These are phyloP conservation scores for Nematocida displodere DNA, from an alignment of 371 early-diverging fungal species.

Conservation along the genomic window DNA sequence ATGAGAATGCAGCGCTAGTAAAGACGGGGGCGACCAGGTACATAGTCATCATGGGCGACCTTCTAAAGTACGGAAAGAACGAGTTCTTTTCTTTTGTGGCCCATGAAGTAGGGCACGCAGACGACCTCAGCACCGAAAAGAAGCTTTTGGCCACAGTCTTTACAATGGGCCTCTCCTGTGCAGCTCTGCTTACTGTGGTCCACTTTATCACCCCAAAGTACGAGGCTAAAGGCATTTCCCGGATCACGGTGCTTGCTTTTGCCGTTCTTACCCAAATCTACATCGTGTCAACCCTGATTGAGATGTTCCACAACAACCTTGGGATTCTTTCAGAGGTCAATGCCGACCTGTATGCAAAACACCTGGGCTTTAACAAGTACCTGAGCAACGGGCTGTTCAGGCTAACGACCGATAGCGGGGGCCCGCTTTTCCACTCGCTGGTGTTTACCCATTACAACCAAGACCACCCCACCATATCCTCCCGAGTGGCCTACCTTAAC, in stretches of 20 bases:
- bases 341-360: slow-evolving; percentile 64
- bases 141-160: slow-evolving; percentile 58
- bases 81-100: slow-evolving; percentile 62
- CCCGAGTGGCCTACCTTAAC: slow-evolving; percentile 62
- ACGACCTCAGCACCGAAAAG: slow-evolving; percentile 61
- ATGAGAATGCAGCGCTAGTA: slow-evolving; percentile 46
- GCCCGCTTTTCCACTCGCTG: slow-evolving; percentile 55
- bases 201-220: slow-evolving; percentile 41
- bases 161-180: slow-evolving; percentile 52
- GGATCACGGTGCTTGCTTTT: slow-evolving; percentile 55
- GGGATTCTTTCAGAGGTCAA: slow-evolving; percentile 62
- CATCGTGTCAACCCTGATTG: slow-evolving; percentile 51
- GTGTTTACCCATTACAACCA: slow-evolving; percentile 61
- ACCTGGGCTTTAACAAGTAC: slow-evolving; percentile 52
- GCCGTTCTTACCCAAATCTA: slow-evolving; percentile 57
- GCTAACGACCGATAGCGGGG: slow-evolving; percentile 52
- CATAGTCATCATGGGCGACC: slow-evolving; percentile 55
- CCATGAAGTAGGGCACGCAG: slow-evolving; percentile 66
- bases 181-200: slow-evolving; percentile 50
- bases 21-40: slow-evolving; percentile 33
- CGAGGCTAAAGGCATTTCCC: slow-evolving; percentile 45
- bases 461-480: slow-evolving; percentile 62
- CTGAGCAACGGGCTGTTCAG: slow-evolving; percentile 59
- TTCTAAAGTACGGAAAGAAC: slow-evolving; percentile 41
- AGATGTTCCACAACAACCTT: slow-evolving; percentile 61